Evolutionary conservation across 345 rosid genomes (phyloP).

Genomic region (Ailanthus altissimus): DNA sequence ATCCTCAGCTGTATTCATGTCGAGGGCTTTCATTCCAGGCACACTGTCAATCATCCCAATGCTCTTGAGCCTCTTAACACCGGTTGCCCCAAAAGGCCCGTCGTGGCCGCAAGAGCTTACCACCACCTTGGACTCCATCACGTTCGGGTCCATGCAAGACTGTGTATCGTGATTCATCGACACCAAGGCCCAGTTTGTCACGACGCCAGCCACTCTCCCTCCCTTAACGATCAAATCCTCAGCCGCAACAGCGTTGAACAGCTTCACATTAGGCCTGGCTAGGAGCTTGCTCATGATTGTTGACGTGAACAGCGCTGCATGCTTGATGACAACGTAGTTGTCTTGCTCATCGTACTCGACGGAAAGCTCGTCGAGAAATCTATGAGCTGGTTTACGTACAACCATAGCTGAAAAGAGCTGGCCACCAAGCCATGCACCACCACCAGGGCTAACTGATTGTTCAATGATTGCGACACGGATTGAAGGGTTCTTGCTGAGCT

Average conservation of each 20-base stretch:
- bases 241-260: constrained; percentile 43
- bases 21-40: constrained; percentile 43
- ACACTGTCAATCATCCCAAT: constrained; percentile 38
- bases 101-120: constrained; percentile 50
- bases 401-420: constrained; percentile 64
- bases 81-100: constrained; percentile 44
- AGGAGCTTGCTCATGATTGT: constrained; percentile 49
- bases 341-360: constrained; percentile 43
- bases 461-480: constrained; percentile 36
- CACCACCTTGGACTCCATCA: constrained; percentile 48
- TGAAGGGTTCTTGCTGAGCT: constrained; percentile 45
- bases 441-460: constrained; percentile 65
- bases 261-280: constrained; percentile 45
- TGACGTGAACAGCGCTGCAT: constrained; percentile 45
- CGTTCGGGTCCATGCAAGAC: constrained; percentile 47
- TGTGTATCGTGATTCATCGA: constrained; percentile 45
- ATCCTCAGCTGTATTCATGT: constrained; percentile 45
- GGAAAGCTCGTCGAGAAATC: constrained; percentile 31
- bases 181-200: constrained; percentile 46
- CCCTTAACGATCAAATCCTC: constrained; percentile 46
- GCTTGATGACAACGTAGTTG: constrained; percentile 44
- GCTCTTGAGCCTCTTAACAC: constrained; percentile 44
- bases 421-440: constrained; percentile 69
- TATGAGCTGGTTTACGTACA: constrained; percentile 7
- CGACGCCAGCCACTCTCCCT: constrained; percentile 36